phyloP scores from a whole-genome alignment of 129 eudicot species.

The Arctium lappa region DNA sequence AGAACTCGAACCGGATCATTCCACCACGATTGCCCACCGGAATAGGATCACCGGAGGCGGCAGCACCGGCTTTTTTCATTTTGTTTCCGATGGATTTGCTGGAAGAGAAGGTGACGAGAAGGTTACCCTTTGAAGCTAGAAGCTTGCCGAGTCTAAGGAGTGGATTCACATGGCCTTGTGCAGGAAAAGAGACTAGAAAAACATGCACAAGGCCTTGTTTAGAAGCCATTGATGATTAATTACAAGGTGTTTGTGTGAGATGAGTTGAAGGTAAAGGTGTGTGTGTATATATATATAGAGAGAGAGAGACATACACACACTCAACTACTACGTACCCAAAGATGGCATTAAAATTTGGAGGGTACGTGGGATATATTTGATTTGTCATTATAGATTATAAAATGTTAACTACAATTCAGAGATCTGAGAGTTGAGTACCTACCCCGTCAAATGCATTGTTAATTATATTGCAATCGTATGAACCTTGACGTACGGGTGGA shows the following conservation, averaged over 20 bases:
- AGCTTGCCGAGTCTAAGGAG: conserved; percentile 14
- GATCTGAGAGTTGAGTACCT: too few relatives aligned
- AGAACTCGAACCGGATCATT: conserved; percentile 51
- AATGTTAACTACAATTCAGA: too few relatives aligned
- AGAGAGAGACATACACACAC: too few relatives aligned
- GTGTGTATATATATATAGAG: neutral
- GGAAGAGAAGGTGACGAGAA: conserved; percentile 14
- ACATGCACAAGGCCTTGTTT: neutral
- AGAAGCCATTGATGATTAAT: neutral
- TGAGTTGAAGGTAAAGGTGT: neutral
- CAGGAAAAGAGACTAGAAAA: neutral
- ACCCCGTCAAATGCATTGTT: too few relatives aligned
- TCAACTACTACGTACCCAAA: too few relatives aligned
- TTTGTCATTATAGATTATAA: too few relatives aligned
- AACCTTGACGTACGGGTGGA: too few relatives aligned
- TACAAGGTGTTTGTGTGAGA: too few relatives aligned
- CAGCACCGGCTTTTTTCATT: neutral
- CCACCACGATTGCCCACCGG: conserved; percentile 33
- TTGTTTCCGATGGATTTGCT: neutral
- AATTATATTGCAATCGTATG: too few relatives aligned
- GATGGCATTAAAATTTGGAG: too few relatives aligned
- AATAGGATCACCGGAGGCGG: conserved; percentile 20
- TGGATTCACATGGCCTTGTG: neutral
- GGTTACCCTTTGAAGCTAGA: neutral
- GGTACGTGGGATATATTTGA: too few relatives aligned